phyloP scores from a whole-genome alignment of 2,329 filamentous ascomycete species.

The Verticillium longisporum region DNA sequence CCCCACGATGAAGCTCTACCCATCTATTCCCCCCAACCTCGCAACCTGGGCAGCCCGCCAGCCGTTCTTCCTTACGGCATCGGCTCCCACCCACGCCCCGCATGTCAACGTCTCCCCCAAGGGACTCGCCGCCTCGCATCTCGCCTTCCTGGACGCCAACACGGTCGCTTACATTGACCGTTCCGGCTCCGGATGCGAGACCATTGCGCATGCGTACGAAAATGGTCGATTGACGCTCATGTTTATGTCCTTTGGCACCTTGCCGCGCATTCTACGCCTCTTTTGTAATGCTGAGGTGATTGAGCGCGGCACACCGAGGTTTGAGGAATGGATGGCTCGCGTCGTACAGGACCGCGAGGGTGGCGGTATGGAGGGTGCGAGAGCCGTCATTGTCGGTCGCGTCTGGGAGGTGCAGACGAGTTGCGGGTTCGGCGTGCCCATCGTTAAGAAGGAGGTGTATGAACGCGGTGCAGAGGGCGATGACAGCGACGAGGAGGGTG shows the following conservation, averaged over 20 bases:
- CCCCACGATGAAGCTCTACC: conserved; percentile 51
- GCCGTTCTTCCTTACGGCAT: conserved; percentile 69
- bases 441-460: conserved; percentile 35
- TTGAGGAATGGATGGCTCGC: conserved; percentile 38
- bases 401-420: conserved; percentile 61
- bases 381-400: conserved; percentile 55
- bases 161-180: conserved; percentile 65
- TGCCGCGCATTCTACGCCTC: conserved; percentile 56
- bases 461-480: conserved; percentile 5
- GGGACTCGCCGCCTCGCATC: conserved; percentile 56
- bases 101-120: conserved; percentile 77
- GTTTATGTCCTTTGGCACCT: conserved; percentile 59
- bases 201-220: conserved; percentile 68
- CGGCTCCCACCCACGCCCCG: conserved; percentile 57
- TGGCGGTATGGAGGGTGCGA: conserved; percentile 35
- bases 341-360: conserved; percentile 24
- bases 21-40: conserved; percentile 47
- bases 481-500: background rate
- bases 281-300: conserved; percentile 55
- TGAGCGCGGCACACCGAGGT: conserved; percentile 49
- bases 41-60: conserved; percentile 59
- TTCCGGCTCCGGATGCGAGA: conserved; percentile 70
- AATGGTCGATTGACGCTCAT: conserved; percentile 70
- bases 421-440: conserved; percentile 59
- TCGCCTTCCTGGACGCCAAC: conserved; percentile 52